phyloP scores from a whole-genome alignment of 108 stramenopile genomes.

The Cyclotella kingstonii region DNA sequence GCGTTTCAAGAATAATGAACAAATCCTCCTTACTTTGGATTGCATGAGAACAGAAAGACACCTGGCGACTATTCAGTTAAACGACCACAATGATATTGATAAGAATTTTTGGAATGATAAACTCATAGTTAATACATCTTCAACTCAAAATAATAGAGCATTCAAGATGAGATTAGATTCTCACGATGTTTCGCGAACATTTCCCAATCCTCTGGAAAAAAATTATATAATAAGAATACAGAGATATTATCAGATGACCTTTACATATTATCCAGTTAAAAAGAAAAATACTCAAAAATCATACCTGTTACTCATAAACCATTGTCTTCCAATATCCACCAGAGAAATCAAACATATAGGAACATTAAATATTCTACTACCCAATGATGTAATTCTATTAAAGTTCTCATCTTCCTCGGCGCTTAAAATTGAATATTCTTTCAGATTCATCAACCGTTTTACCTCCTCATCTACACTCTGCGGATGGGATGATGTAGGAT shows the following conservation, averaged over 20 bases:
- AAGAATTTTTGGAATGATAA: no score
- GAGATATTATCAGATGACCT: no score
- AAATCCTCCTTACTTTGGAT: constrained; percentile 50
- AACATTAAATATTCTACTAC: constrained; percentile 59
- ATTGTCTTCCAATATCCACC: constrained; percentile 73
- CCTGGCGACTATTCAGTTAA: constrained; percentile 49
- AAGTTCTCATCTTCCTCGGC: constrained; percentile 56
- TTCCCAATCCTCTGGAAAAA: constrained; percentile 64
- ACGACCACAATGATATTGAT: no score
- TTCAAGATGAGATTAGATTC: not conserved
- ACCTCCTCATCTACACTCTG: constrained; percentile 61
- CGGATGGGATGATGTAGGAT: constrained; percentile 14
- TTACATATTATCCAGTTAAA: not conserved
- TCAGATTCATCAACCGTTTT: constrained; percentile 57
- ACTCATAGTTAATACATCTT: no score
- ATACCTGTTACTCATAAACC: constrained; percentile 66
- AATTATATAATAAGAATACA: no score
- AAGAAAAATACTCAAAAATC: not conserved
- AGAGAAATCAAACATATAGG: constrained; percentile 71
- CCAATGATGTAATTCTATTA: constrained; percentile 60
- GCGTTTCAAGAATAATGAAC: constrained; percentile 69
- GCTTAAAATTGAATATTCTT: constrained; percentile 66
- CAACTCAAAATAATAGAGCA: no score
- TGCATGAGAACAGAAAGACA: constrained; percentile 83
- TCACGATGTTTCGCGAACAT: constrained; percentile 69